Evolutionary conservation across 2,329 filamentous ascomycete genomes (phyloP), one percentile per base, ranked within the genome.

Genomic region (Bipolaris bicolor): DNA sequence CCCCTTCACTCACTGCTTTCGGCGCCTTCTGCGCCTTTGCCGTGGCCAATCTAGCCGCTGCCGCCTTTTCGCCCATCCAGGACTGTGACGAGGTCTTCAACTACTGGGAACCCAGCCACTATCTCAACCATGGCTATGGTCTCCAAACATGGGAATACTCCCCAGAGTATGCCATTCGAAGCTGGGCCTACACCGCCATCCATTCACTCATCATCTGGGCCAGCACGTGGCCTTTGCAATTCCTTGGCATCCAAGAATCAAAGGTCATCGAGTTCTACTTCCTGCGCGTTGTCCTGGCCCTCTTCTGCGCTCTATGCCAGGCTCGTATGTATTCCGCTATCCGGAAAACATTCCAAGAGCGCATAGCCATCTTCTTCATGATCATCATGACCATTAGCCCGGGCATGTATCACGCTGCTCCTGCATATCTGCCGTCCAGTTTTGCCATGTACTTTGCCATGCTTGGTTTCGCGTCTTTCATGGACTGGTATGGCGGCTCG

Each of bases 1-100:
- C 61, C 81, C 66, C 72, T 11, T 65, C 70, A 33, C 58, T 95
- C 59, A 83, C 89, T 65, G 86, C 91, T 53, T 90, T 91, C 64
- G 83, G 86, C 45, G 90, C 90, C 11, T 96, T 97, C 75, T 95
- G 90, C 72, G 77, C 91, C 62, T 95, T 96, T 75, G 80, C 96
- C 44, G 80, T 82, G 29, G 88, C 90, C 63, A 92, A 92, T 72
- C 64, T 90, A 16, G 69, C 94, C 20, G 90, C 94, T 6, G 95
- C 94, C 10, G 71, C 90, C 31, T 94, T 89, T 74, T 88, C 92
- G 1, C 95, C 95, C 0, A 97, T 99, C 64, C 93, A 97, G 76
- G 95, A 99, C 77, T 99, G 95, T 75, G 95, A 99, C 70, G 95
- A 99, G 80, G 94, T 94, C 10, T 99, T 96, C 84, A 99, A 99